Percentiles rank a stretch among this genome's conserved stretches.
Evolutionary conservation across 768 basidiomycete species (phyloP).

Genomic region (Omphalotus guepiniiformis): DNA sequence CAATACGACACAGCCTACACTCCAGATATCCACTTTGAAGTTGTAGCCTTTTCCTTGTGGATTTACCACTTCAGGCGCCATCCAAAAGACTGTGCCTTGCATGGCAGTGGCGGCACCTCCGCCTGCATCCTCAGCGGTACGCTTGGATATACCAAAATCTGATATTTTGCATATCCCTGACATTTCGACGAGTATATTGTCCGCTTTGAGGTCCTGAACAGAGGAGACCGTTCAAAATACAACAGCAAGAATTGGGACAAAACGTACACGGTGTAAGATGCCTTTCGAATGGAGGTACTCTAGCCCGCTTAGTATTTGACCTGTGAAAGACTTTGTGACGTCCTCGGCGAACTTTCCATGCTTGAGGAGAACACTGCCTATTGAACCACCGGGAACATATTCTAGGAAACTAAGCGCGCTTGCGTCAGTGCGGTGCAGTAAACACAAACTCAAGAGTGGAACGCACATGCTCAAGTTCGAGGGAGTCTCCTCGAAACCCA

Average conservation of each 20-base stretch:
- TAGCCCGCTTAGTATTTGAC: slow-evolving; percentile 86
- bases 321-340: slow-evolving; percentile 89
- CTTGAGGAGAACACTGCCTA: slow-evolving; percentile 85
- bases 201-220: slow-evolving; percentile 87
- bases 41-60: slow-evolving; percentile 89
- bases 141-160: slow-evolving; percentile 98
- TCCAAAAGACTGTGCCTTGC: slow-evolving; percentile 99
- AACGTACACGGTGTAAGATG: slow-evolving; percentile 81
- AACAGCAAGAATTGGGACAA: background rate
- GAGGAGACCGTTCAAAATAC: slow-evolving; percentile 6
- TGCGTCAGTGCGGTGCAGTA: background rate
- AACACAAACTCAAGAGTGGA: too few species aligned
- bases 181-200: slow-evolving; percentile 95
- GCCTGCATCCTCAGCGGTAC: slow-evolving; percentile 80
- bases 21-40: slow-evolving; percentile 98
- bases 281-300: slow-evolving; percentile 90
- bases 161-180: slow-evolving; percentile 94
- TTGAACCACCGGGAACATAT: slow-evolving; percentile 96
- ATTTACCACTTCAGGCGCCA: slow-evolving; percentile 94
- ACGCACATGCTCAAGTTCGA: slow-evolving; percentile 89
- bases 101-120: slow-evolving; percentile 87
- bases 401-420: slow-evolving; percentile 65
- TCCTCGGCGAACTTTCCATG: slow-evolving; percentile 92
- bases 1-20: slow-evolving; percentile 94
- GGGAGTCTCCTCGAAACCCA: slow-evolving; percentile 90